phyloP scores from a whole-genome alignment of 1,284 basidiomycete species.

The Irpex sp. region DNA sequence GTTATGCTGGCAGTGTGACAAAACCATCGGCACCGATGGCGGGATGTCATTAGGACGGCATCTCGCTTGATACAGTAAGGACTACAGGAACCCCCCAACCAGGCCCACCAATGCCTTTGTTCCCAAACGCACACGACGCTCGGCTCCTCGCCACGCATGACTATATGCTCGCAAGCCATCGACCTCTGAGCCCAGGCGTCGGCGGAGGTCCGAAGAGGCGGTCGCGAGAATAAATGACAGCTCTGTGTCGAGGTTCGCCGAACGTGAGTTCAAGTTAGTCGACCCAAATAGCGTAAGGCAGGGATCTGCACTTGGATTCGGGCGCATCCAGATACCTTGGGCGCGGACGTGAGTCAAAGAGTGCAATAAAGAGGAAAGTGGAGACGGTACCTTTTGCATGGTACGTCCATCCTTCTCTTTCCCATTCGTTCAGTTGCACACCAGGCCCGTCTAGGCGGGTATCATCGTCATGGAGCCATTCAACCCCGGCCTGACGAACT shows the following conservation, averaged over 20 bases:
- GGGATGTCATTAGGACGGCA: background rate
- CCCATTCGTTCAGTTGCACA: conserved; percentile 85
- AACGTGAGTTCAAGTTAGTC: conserved; percentile 93
- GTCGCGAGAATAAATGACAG: conserved; percentile 86
- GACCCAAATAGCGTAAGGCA: conserved; percentile 89
- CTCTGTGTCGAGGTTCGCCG: conserved; percentile 89
- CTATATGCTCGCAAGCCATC: conserved; percentile 43
- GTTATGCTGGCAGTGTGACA: background rate
- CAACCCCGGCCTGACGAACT: conserved; percentile 47
- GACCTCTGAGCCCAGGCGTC: conserved; percentile 41
- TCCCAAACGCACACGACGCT: conserved; percentile 67
- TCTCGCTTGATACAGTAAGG: background rate
- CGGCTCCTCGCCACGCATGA: conserved; percentile 53
- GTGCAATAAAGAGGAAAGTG: background rate
- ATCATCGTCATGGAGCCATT: conserved; percentile 34
- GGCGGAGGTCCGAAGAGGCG: conserved; percentile 41
- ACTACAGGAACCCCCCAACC: conserved; percentile 64
- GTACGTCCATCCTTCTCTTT: conserved; percentile 93
- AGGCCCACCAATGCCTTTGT: conserved; percentile 66
- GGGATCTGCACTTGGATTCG: conserved; percentile 48
- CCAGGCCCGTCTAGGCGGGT: conserved; percentile 31
- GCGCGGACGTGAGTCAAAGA: background rate
- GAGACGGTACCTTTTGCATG: conserved; percentile 84
- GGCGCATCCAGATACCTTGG: conserved; percentile 81
- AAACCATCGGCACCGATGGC: background rate